A percentile compares a stretch with the other conserved stretches of the same genome.
These are phyloP conservation scores for Aspergillus tubingensis DNA, from an alignment of 2,329 filamentous ascomycete species.

Conservation along the genomic window DNA sequence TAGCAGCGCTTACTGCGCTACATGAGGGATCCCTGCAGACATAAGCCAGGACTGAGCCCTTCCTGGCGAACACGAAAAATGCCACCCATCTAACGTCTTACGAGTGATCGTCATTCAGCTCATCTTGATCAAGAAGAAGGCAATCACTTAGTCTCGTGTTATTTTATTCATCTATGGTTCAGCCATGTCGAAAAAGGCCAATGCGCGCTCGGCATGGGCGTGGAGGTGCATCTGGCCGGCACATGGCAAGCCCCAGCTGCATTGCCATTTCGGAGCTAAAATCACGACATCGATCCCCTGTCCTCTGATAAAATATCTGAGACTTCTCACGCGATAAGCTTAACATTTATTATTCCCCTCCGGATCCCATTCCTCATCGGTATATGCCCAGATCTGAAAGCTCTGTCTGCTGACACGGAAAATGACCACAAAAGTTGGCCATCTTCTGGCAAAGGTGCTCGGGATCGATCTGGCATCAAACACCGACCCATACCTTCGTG, in stretches of 20 bases:
- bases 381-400: background rate
- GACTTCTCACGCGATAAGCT: background rate
- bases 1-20: no score
- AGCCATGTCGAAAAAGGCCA: no score
- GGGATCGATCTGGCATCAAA: background rate
- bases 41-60: no score
- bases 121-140: no score
- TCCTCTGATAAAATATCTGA: background rate
- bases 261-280: background rate
- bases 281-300: conserved; percentile 1
- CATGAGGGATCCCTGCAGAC: no score
- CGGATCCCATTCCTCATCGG: background rate
- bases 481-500: background rate
- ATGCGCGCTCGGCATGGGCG: background rate
- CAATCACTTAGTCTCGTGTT: no score
- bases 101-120: no score
- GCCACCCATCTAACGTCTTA: no score
- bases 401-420: background rate
- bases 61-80: no score
- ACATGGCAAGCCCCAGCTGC: background rate
- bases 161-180: no score
- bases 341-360: background rate
- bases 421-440: background rate
- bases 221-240: background rate
- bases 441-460: background rate